These are phyloP conservation scores for Podaxis carcinomalis DNA, from an alignment of 768 basidiomycete genomes.

Conservation along the genomic window DNA sequence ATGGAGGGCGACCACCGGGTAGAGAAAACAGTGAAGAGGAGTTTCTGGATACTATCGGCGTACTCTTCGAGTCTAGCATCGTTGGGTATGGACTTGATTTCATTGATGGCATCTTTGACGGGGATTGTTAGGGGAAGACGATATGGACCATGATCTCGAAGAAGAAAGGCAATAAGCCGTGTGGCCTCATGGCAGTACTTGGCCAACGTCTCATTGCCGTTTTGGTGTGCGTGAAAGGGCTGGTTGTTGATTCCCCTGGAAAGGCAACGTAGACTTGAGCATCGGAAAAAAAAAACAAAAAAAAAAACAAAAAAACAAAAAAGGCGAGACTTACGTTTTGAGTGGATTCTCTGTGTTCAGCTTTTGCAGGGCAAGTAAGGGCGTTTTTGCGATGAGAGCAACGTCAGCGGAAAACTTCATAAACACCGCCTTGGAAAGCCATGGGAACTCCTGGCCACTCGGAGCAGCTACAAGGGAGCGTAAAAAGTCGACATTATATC, in stretches of 20 bases:
- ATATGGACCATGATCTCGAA: neutral
- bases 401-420: constrained; percentile 1
- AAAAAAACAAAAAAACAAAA: too few relatives aligned
- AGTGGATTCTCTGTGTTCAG: constrained; percentile 12
- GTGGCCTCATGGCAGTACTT: neutral
- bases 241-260: neutral
- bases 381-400: constrained; percentile 7
- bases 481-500: neutral
- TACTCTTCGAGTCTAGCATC: neutral
- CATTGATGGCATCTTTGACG: neutral
- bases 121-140: neutral
- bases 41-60: neutral
- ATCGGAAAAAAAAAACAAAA: neutral
- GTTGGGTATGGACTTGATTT: neutral
- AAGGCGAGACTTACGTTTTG: constrained; percentile 13
- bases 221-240: neutral
- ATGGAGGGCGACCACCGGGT: neutral
- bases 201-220: neutral
- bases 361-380: constrained; percentile 13
- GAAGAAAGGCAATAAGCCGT: neutral
- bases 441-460: neutral
- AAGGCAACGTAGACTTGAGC: neutral
- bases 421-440: constrained; percentile 1
- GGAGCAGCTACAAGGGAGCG: neutral
- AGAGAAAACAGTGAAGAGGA: neutral